Percentiles rank a stretch among this genome's conserved stretches.
These are phyloP conservation scores for Saccharum officinarum DNA, from an alignment of 176 grass and related monocot genomes.

Conservation along the genomic window DNA sequence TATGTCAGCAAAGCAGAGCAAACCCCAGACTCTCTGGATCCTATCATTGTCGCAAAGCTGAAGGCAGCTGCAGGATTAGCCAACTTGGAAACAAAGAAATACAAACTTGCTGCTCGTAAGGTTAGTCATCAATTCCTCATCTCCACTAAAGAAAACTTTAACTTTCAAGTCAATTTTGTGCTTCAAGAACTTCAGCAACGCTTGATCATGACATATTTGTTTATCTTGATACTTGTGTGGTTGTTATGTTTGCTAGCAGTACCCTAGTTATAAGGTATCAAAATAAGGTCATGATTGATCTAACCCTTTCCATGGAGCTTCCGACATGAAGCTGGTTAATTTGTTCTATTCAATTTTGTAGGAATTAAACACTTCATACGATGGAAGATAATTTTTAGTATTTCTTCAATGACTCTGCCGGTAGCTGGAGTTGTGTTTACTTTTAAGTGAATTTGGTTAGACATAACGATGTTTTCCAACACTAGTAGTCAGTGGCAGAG, in stretches of 20 bases:
- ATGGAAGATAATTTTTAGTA: background rate
- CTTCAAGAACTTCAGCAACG: background rate
- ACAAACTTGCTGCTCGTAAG: conserved; percentile 95
- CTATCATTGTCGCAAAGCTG: conserved; percentile 58
- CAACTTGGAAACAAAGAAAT: conserved; percentile 87
- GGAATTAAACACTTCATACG: background rate
- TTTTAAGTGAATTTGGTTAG: conserved; percentile 1
- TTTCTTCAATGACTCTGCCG: background rate
- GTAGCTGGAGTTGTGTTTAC: background rate
- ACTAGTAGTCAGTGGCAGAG: background rate
- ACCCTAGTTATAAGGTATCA: background rate
- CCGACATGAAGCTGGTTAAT: background rate
- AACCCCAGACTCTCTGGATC: conserved; percentile 63
- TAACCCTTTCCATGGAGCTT: background rate
- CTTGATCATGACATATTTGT: background rate
- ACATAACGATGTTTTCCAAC: background rate
- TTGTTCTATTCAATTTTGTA: background rate
- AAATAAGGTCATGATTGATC: background rate
- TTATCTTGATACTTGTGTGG: background rate
- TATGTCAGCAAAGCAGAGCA: conserved; percentile 93
- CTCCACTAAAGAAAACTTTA: background rate
- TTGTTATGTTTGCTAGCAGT: background rate
- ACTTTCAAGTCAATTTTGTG: background rate
- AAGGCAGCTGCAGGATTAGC: conserved; percentile 84
- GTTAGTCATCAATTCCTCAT: conserved; percentile 38